Evolutionary conservation across 73 alveolate genomes (phyloP).

Genomic region (Paramecium tetraurelia): DNA sequence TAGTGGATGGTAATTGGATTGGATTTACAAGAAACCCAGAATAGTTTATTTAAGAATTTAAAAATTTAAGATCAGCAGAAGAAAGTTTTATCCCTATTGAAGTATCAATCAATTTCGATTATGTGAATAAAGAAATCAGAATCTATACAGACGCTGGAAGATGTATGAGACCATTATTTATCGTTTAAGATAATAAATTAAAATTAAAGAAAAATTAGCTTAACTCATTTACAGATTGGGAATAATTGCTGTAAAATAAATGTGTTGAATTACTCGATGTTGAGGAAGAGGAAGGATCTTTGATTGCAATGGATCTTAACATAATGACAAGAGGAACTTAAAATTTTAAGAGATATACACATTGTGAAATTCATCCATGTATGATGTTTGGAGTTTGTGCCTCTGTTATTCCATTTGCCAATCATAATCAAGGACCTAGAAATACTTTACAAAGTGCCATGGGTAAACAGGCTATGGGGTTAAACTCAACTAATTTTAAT

Average conservation of each 20-base stretch:
- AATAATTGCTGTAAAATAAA: conserved; percentile 88
- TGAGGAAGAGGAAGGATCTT: conserved; percentile 99
- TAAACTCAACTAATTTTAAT: conserved; percentile 94
- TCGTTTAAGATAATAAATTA: conserved; percentile 76
- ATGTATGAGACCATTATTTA: conserved; percentile 92
- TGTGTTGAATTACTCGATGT: conserved; percentile 98
- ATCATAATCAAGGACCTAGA: conserved; percentile 99
- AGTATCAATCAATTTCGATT: conserved; percentile 33
- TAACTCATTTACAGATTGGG: conserved; percentile 64
- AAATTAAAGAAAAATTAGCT: conserved; percentile 39
- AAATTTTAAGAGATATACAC: conserved; percentile 87
- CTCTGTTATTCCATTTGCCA: conserved; percentile 99
- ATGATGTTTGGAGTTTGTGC: conserved; percentile 99
- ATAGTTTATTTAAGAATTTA: conserved; percentile 72
- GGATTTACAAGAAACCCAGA: conserved; percentile 95
- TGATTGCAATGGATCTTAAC: conserved; percentile 97
- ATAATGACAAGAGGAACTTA: conserved; percentile 47
- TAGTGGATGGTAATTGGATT: conserved; percentile 99
- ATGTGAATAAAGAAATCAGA: conserved; percentile 84
- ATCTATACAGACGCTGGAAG: conserved; percentile 99
- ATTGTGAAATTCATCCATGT: conserved; percentile 99
- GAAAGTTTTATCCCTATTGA: conserved; percentile 22
- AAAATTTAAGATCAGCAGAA: conserved; percentile 80
- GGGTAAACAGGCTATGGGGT: conserved; percentile 99
- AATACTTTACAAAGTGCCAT: conserved; percentile 97